Percentiles rank a stretch among this genome's conserved stretches.
Evolutionary conservation across 2,329 filamentous ascomycete species (phyloP).

Genomic region (Fusarium heterosporum): DNA sequence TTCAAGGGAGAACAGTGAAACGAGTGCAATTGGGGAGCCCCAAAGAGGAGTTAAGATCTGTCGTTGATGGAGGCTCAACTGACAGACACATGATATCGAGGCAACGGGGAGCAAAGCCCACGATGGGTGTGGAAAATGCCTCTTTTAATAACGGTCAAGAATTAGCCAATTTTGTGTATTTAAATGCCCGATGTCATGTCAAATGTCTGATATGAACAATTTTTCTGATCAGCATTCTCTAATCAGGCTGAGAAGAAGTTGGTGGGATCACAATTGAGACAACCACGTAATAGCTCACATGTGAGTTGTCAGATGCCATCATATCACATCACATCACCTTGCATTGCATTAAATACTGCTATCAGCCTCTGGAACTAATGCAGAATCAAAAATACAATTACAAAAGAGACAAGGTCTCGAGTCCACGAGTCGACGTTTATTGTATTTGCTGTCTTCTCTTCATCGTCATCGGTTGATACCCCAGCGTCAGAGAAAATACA

Average conservation of each 20-base stretch:
- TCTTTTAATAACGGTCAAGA: too few species aligned
- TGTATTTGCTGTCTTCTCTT: not conserved
- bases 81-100: not conserved
- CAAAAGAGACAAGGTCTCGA: not conserved
- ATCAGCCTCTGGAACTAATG: slow-evolving; percentile 3
- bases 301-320: slow-evolving; percentile 12
- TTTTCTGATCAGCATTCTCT: not conserved
- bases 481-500: slow-evolving; percentile 1
- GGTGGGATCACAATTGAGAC: slow-evolving; percentile 9
- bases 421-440: not conserved
- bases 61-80: not conserved
- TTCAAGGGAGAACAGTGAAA: not conserved
- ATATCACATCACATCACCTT: slow-evolving; percentile 12
- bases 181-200: too few species aligned
- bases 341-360: not conserved
- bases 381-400: slow-evolving; percentile 7
- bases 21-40: not conserved
- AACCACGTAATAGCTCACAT: slow-evolving; percentile 10
- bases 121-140: not conserved
- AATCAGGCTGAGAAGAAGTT: slow-evolving; percentile 17
- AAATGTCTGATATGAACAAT: not conserved
- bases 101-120: not conserved
- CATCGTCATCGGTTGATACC: not conserved
- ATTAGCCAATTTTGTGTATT: too few species aligned
- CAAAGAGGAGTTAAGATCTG: not conserved